A percentile compares a stretch with the other conserved stretches of the same genome.
These are phyloP conservation scores for Lablab purpureus DNA, from an alignment of 306 rosid genomes.

Conservation along the genomic window DNA sequence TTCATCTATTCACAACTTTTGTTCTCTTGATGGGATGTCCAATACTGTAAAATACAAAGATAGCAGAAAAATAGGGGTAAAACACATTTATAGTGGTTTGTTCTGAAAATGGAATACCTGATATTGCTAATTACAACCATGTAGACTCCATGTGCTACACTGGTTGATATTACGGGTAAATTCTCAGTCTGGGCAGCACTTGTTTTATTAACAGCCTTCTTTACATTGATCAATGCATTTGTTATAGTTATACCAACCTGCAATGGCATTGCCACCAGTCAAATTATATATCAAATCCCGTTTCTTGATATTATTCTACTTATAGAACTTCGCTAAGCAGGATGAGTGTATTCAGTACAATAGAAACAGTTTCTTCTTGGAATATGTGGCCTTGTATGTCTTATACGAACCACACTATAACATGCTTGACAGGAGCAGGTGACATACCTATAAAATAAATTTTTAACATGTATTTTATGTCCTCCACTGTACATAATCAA, in stretches of 20 bases:
- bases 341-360: background rate
- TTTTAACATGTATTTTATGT: background rate
- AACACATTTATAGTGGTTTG: background rate
- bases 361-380: background rate
- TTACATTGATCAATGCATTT: conserved; percentile 74
- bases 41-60: background rate
- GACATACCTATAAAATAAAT: background rate
- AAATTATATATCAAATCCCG: background rate
- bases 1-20: conserved; percentile 22
- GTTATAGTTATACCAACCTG: conserved; percentile 90
- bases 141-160: conserved; percentile 83
- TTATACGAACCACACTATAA: background rate
- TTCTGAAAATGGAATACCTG: conserved; percentile 60
- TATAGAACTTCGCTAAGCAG: background rate
- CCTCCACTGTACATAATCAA: background rate
- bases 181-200: conserved; percentile 73
- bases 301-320: background rate
- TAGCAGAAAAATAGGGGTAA: background rate
- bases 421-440: conserved; percentile 7
- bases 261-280: conserved; percentile 22
- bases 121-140: conserved; percentile 89
- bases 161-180: conserved; percentile 80
- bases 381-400: background rate
- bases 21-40: conserved; percentile 33
- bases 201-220: conserved; percentile 71